Evolutionary conservation across 2,329 filamentous ascomycete genomes (phyloP), one percentile per base, ranked within the genome.

Genomic region (Penicillium sp.): DNA sequence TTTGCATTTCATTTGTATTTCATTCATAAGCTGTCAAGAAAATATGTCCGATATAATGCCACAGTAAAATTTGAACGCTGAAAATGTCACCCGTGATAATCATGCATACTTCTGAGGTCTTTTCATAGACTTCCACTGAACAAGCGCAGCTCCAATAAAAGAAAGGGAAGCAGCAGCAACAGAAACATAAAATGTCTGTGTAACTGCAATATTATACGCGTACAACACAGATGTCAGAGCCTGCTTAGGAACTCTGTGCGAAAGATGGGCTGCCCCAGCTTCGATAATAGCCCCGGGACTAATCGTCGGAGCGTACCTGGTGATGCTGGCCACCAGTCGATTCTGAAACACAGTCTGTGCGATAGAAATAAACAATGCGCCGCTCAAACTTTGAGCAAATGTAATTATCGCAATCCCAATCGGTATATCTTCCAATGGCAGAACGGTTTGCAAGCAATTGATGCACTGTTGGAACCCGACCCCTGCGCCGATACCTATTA

Each of bases 51-150:
- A 42, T 13, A 7, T 22, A 39, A 39, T 39, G 35, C 19, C 39
- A 21, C 39, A 42, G 39, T 14, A 21, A 39, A 19, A 11, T 13
- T 42, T 42, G 39, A 19, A 19, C 35, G 35, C 35, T 39, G 14
- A 19, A 10, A 19, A 9, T 39, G 11, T 9, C n/a, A 33, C 13
- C 31, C 31, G 14, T 39, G 39, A 42, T 42, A 27, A 42, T 58
- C 35, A 49, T 21, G n/a, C 42, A 33, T 46, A 39, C 19, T 60
- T 57, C 44, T 57, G 47, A 24, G 49, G 31, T 35, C 47, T 37
- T 51, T 55, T 76, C 55, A 78, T 73, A 1, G 71, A 76, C 53
- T 72, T 71, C 76, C 76, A 78, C 52, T 77, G 68, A 27, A 78
- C 65, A 33, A 70, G 66, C 3, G 72, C 52, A 3, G 71, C 70